A percentile compares a stretch with the other conserved stretches of the same genome.
Evolutionary conservation across 805 yeast genomes (phyloP).

Genomic region (Kurtzmaniella cleridarum): DNA sequence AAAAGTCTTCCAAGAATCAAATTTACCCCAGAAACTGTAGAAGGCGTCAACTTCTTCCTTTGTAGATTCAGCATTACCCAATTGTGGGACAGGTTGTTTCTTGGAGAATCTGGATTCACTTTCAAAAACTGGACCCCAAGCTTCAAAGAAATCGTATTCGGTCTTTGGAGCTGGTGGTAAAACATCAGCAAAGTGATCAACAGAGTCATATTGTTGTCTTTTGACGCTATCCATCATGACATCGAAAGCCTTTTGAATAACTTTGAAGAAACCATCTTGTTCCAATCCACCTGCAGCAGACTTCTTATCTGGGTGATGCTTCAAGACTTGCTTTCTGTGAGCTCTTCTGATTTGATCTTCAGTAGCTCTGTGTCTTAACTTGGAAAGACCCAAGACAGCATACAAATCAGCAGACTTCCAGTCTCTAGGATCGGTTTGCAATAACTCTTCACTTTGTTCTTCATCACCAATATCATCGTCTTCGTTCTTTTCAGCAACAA

Average conservation of each 20-base stretch:
- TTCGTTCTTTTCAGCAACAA: constrained; percentile 55
- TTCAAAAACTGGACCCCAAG: constrained; percentile 89
- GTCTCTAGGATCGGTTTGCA: constrained; percentile 92
- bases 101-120: constrained; percentile 90
- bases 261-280: constrained; percentile 95
- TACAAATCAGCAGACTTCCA: constrained; percentile 97
- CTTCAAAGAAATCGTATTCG: constrained; percentile 78
- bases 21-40: constrained; percentile 88
- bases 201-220: constrained; percentile 93
- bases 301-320: constrained; percentile 98
- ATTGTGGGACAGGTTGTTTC: constrained; percentile 79
- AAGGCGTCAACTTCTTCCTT: constrained; percentile 84
- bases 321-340: constrained; percentile 92
- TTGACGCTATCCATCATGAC: constrained; percentile 76
- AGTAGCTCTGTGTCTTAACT: constrained; percentile 85
- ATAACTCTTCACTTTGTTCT: constrained; percentile 62
- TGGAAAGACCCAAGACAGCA: constrained; percentile 90
- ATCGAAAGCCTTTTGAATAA: constrained; percentile 95
- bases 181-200: constrained; percentile 84
- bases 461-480: constrained; percentile 72
- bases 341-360: constrained; percentile 93
- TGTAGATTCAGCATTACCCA: constrained; percentile 63
- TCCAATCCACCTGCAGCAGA: constrained; percentile 85
- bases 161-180: constrained; percentile 65
- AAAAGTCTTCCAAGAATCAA: constrained; percentile 97